Base-by-base conservation (phyloP, 768 basidiomycete genomes). In the Phylloporus scabripes region DNA sequence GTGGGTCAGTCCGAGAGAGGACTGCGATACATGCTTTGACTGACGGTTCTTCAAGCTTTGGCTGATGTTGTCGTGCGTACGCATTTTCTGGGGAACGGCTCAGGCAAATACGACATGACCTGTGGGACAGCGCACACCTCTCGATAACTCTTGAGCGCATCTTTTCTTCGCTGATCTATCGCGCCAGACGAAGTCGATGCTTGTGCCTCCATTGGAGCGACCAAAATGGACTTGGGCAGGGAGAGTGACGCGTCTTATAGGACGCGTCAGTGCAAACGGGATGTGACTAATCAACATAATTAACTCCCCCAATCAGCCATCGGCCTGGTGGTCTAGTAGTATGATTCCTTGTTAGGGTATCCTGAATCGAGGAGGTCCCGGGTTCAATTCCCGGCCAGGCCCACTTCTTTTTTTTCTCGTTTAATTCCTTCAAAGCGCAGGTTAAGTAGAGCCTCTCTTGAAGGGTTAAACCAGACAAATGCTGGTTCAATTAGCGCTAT, bases 1-100 rank as follows among this genome's bases (percentile, higher is more conserved):
- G 12, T 20, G 14, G 26, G 17, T 39, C 24, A 40, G 42, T 33
- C 18, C 31, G 15, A 15, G 33, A 4, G 33, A 20, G 10, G 29
- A 41, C 17, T 11, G 21, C n/a, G 40, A 49, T 45, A 28, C 34
- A 12, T 32, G 24, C 7, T 48, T 44, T 37, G 11, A 74, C 90
- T 59, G 58, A 97, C 95, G 73, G 58, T 83, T 91, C 82, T 96
- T 97, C 58, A 99, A 74, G 62, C 76, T 87, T 60, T 91, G 84
- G 60, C 89, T 88, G 56, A 83, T 87, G 42, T 76, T 73, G 72
- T 95, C 91, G 67, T 99, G 96, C 52, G 82, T 81, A 56, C 83
- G 84, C 79, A 97, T 83, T 91, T 97, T 99, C 95, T 98, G 60
- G 51, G 20, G 21, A 45, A 17, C 46, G 60, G 48, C n/a, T 51